Evolutionary conservation across 768 basidiomycete species (phyloP).

Genomic region (Leccinum barrowsii): DNA sequence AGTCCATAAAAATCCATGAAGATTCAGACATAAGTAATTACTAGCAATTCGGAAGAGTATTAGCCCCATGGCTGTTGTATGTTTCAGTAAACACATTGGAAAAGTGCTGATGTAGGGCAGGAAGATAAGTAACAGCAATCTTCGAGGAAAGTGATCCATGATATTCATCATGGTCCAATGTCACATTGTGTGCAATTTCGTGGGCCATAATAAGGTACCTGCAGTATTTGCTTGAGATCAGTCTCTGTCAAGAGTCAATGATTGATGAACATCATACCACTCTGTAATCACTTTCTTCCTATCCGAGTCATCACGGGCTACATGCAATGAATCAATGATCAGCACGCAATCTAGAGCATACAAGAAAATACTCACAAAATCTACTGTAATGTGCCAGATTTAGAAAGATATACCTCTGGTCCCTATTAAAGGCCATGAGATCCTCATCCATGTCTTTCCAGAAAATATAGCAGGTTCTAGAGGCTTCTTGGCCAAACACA

Average conservation of each 20-base stretch:
- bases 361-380: constrained; percentile 2
- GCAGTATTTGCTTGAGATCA: background rate
- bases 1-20: background rate
- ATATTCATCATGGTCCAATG: constrained; percentile 24
- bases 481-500: background rate
- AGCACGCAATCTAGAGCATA: background rate
- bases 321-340: background rate
- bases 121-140: constrained; percentile 7
- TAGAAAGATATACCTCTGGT: constrained; percentile 10
- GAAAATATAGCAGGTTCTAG: constrained; percentile 9
- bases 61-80: no score
- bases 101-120: background rate
- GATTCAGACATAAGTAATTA: background rate
- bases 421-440: constrained; percentile 18
- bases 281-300: constrained; percentile 3
- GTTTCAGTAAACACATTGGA: background rate
- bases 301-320: background rate
- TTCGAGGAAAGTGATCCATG: constrained; percentile 21
- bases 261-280: constrained; percentile 7
- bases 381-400: constrained; percentile 13
- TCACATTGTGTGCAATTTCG: constrained; percentile 25
- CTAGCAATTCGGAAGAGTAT: background rate
- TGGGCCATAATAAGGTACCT: constrained; percentile 31
- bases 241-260: background rate
- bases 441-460: constrained; percentile 18